Base-by-base conservation (phyloP, 163 green algal genomes). In the Picocystis sp. region DNA sequence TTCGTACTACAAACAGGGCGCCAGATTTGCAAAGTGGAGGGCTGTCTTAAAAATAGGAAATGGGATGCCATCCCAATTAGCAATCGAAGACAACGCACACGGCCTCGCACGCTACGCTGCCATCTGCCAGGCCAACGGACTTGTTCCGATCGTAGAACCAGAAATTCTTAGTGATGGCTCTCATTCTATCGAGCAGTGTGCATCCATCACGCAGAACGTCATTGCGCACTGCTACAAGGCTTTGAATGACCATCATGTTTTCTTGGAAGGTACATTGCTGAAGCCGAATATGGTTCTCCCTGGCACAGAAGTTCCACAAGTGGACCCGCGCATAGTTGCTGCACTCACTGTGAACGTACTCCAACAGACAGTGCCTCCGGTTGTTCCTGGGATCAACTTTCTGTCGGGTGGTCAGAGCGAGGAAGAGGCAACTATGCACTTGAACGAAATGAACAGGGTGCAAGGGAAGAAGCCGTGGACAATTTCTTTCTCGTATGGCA, bases 91-190 rank as follows among this genome's bases (percentile, higher is more conserved):
- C 38, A 44, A 45, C 55, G 61, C 64, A 1, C 75, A 94, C 61
- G 83, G 71, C 38, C 73, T 95, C 29, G 86, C 86, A 0, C 69
- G 84, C 45, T 95, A 95, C 53, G 86, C 86, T 13, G 67, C 82
- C 56, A 89, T 94, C 42, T 74, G 61, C 65, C 79, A 88, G 61
- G 63, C 70, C 47, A 71, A 73, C 48, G 86, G 86, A 9, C 68
- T 96, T 47, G 86, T 94, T 43, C 86, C 86, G 19, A 96, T 96
- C 60, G 86, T 96, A 34, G 86, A 96, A 78, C 86, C 86, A n/a
- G 86, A 96, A 70, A 80, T 86, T 55, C 53, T 86, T 23, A 71
- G 53, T 19, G 77, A 86, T 55, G 77, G 84, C 43, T 57, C 67
- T 45, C 92, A 95, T 68, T 61, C 33, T 53, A 88, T 93, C 34